These are phyloP conservation scores for Cystobasidium onofrii DNA, from an alignment of 768 basidiomycete genomes.

Conservation along the genomic window DNA sequence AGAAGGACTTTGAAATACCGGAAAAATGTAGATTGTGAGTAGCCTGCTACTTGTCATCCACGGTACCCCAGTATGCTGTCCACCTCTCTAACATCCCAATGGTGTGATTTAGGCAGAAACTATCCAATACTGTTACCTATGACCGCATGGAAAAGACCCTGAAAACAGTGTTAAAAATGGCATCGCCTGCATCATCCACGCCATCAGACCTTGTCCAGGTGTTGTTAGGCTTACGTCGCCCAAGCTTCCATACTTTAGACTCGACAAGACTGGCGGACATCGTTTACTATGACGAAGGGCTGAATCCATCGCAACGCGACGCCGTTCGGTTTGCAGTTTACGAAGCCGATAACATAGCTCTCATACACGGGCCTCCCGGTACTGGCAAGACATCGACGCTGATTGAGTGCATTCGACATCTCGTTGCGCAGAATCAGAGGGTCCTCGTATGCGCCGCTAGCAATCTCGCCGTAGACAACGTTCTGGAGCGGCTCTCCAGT, in stretches of 20 bases:
- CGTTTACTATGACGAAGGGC: slow-evolving; percentile 61
- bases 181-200: slow-evolving; percentile 8
- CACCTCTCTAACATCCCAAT: background rate
- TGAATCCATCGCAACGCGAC: slow-evolving; percentile 75
- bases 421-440: slow-evolving; percentile 50
- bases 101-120: slow-evolving; percentile 25
- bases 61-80: too few relatives aligned
- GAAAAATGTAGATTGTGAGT: slow-evolving; percentile 33
- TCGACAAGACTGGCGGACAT: slow-evolving; percentile 48
- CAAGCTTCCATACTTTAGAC: slow-evolving; percentile 41
- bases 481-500: slow-evolving; percentile 64
- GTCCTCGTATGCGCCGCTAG: slow-evolving; percentile 87
- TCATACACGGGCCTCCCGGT: slow-evolving; percentile 96
- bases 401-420: slow-evolving; percentile 82
- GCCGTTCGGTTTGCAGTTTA: slow-evolving; percentile 72
- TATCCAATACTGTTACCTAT: slow-evolving; percentile 33
- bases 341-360: slow-evolving; percentile 69
- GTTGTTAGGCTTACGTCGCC: slow-evolving; percentile 58
- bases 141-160: slow-evolving; percentile 34
- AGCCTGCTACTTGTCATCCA: too few relatives aligned
- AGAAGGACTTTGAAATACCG: slow-evolving; percentile 31
- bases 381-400: slow-evolving; percentile 95
- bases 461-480: slow-evolving; percentile 91
- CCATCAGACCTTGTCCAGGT: slow-evolving; percentile 52
- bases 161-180: background rate